Evolutionary conservation across 1,139 yeast species (phyloP), one percentile per base, ranked within the genome.

Genomic region (Suzukiozyma palmioleophila): DNA sequence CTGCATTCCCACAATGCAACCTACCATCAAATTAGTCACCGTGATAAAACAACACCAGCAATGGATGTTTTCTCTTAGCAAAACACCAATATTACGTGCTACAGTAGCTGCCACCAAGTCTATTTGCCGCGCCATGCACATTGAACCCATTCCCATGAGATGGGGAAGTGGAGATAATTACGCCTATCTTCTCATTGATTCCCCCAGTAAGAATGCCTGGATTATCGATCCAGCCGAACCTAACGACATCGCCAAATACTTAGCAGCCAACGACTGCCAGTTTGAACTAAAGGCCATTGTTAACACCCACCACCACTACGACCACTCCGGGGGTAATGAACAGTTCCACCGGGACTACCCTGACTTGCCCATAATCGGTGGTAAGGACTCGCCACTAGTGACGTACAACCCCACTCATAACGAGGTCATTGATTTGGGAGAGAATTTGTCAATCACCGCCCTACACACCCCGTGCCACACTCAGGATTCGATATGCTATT

Each of bases 401-500:
- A 62, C 80, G 0, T 68, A 72, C 44, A 79, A 87, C 0, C 96
- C 96, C 1, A 62, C 73, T 0, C 81, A 86, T 56, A 61, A 71
- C 25, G 87, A 81, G 49, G 70, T 69, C n/a, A 60, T 81, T 39
- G 67, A 73, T 40, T 60, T 84, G 48, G 97, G 97, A 2, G 69
- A 71, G 37, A 58, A 71, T 45, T 60, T 88, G 40, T 66, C 74
- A n/a, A 76, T 92, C 38, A 80, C 83, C 3, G 95, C 97, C 1
- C 69, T 92, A 37, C 92, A 92, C 60, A 92, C 99, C 1, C 98
- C 99, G 1, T 92, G 99, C 57, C 99, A 92, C 57, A 92, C 99
- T 0, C 95, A 85, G 59, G 98, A 94, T 59, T 86, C 95, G 5
- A 85, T 92, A 43, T 90, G 97, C 57, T 92, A 88, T 62, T 85